phyloP scores from a whole-genome alignment of 805 yeast species.

The Cyberlindnera euphorbiae region DNA sequence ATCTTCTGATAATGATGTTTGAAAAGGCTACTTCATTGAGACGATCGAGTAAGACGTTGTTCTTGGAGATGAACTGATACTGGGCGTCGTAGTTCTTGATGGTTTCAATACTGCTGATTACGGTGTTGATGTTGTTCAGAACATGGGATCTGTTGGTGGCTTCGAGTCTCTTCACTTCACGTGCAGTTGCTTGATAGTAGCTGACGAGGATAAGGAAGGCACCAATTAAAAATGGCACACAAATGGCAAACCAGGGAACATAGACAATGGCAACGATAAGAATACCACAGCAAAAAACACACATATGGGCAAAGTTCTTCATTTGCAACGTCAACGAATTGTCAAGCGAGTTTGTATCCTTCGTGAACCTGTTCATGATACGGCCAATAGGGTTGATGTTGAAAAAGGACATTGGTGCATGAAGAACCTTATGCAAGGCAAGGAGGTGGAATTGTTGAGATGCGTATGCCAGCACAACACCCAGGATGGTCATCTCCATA shows the following conservation, averaged over 20 bases:
- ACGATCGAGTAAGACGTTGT: conserved; percentile 42
- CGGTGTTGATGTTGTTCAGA: conserved; percentile 65
- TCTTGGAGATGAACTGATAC: conserved; percentile 40
- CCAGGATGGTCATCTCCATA: conserved; percentile 30
- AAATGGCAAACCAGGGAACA: conserved; percentile 70
- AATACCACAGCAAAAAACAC: conserved; percentile 48
- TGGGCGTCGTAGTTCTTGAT: conserved; percentile 52
- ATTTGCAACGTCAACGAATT: conserved; percentile 65
- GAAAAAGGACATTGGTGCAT: conserved; percentile 74
- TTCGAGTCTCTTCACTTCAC: conserved; percentile 74
- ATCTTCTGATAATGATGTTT: conserved; percentile 59
- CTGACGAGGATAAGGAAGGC: conserved; percentile 40
- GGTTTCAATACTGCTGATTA: conserved; percentile 56
- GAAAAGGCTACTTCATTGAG: conserved; percentile 65
- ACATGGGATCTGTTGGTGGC: conserved; percentile 65
- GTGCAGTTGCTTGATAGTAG: conserved; percentile 62
- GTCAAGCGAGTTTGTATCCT: conserved; percentile 76
- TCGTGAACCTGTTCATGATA: conserved; percentile 40
- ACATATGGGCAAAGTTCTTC: conserved; percentile 45
- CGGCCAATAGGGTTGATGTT: conserved; percentile 60
- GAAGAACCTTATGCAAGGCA: conserved; percentile 52
- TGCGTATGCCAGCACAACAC: conserved; percentile 9
- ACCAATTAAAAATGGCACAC: conserved; percentile 44
- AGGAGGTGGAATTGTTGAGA: conserved; percentile 30
- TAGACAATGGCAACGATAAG: conserved; percentile 60